phyloP scores from a whole-genome alignment of 305 asterid genomes.

The Rubia tinctorum region DNA sequence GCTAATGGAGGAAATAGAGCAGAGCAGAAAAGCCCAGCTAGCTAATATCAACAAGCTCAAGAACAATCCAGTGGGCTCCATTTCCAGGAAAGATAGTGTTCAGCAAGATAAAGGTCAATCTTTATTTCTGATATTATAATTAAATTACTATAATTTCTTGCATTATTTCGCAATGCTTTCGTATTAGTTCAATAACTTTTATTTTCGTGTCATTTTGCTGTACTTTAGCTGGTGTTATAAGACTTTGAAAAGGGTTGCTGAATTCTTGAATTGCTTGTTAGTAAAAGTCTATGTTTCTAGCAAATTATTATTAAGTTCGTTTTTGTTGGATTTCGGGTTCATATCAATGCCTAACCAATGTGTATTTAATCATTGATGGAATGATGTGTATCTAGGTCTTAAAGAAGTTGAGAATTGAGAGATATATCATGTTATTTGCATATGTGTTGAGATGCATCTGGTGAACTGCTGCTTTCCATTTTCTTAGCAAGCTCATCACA shows the following conservation, averaged over 20 bases:
- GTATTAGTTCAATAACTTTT: not conserved
- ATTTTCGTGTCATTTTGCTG: not conserved
- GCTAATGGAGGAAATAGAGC: slow-evolving; percentile 80
- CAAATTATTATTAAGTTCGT: not conserved
- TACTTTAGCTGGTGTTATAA: not conserved
- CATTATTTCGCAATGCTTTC: not conserved
- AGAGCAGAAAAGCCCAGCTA: slow-evolving; percentile 72
- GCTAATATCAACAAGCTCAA: slow-evolving; percentile 68
- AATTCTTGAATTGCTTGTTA: not conserved
- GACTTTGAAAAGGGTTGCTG: not conserved
- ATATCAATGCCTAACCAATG: not conserved
- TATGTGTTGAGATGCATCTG: not conserved
- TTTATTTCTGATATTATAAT: slow-evolving; percentile 1
- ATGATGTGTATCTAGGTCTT: not conserved
- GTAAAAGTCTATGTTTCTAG: not conserved
- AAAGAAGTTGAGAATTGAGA: not conserved
- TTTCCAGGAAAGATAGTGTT: slow-evolving; percentile 31
- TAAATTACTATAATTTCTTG: not conserved
- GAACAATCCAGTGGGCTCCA: slow-evolving; percentile 32
- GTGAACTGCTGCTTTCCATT: not conserved
- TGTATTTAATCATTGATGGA: not conserved
- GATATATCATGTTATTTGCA: not conserved
- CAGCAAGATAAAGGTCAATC: slow-evolving; percentile 56
- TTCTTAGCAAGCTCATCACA: not conserved
- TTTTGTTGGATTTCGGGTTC: not conserved